Percentiles rank a stretch among this genome's conserved stretches.
Conservation (phyloP, 2,329 filamentous ascomycete genomes). For the Neodidymelliopsis sp. region DNA sequence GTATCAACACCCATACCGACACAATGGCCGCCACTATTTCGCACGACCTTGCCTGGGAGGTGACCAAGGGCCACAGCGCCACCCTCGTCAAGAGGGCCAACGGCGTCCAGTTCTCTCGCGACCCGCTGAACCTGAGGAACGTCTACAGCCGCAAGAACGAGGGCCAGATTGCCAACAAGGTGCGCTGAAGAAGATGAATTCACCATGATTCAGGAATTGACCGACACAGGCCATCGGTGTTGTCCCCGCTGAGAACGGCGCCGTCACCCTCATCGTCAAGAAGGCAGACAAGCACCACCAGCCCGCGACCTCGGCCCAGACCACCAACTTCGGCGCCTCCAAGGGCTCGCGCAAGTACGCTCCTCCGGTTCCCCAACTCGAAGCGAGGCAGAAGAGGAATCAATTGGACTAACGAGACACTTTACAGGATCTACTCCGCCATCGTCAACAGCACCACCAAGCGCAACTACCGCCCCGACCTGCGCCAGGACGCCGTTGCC, state of each 20-base stretch:
- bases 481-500: constrained; percentile 72
- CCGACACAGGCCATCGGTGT: constrained; percentile 78
- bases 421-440: constrained; percentile 77
- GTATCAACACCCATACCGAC: constrained; percentile 41
- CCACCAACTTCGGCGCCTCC: constrained; percentile 73
- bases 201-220: constrained; percentile 14
- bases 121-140: constrained; percentile 94
- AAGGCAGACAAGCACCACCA: constrained; percentile 75
- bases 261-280: constrained; percentile 84
- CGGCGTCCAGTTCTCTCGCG: constrained; percentile 88
- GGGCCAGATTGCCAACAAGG: constrained; percentile 93
- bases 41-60: constrained; percentile 91
- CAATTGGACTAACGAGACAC: constrained; percentile 1
- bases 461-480: constrained; percentile 75
- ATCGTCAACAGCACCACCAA: constrained; percentile 85
- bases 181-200: constrained; percentile 61
- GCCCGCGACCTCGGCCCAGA: constrained; percentile 72
- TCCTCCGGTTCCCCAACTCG: constrained; percentile 5
- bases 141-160: constrained; percentile 91
- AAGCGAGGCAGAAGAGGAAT: not conserved
- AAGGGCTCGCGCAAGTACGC: constrained; percentile 83
- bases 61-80: constrained; percentile 86
- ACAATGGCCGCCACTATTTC: constrained; percentile 71
- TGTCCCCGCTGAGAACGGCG: constrained; percentile 76
- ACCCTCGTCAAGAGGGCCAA: constrained; percentile 92